Base-by-base conservation (phyloP, 768 basidiomycete genomes). In the Crassisporium funariophilum region DNA sequence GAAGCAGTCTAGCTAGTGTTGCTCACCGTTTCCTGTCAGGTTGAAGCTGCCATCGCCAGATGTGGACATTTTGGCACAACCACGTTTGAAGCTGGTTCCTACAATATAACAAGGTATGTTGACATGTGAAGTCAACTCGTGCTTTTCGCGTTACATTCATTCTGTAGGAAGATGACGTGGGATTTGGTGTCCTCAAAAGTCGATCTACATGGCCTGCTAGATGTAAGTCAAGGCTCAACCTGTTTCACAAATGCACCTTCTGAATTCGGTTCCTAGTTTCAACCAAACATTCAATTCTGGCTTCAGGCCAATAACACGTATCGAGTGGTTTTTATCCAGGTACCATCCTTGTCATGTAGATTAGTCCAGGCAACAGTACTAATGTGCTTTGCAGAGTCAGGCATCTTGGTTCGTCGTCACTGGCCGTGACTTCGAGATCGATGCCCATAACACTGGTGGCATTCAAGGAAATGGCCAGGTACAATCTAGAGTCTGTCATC, bases 351-450 rank as follows among this genome's bases (percentile, higher is more conserved):
- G n/a, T n/a, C n/a, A n/a, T n/a, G n/a, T n/a, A n/a, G n/a, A n/a
- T n/a, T n/a, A n/a, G n/a, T n/a, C n/a, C n/a, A n/a, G n/a, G n/a
- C n/a, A n/a, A n/a, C n/a, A n/a, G n/a, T n/a, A n/a, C n/a, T n/a
- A n/a, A n/a, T 16, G 2, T 9, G 21, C 22, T n/a, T 11, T 34
- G 12, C 41, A 82, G 78, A 74, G 65, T 52, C 82, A 83, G 67
- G 78, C 81, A 2, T 83, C 82, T 5, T 83, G 81, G 79, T 83
- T 83, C 53, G 76, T 83, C 40, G 66, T 83, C 25, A 79, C 79
- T 3, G 81, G 81, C 3, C 63, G 64, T 22, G 71, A 82, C 63
- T 83, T 83, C 47, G 66, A 65, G 12, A 71, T 83, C 49, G 76
- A 82, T 56, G 82, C 74, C 2, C 77, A 82, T 56, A 71, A 72